Conservation (phyloP, 1,284 basidiomycete genomes). For the Somion occarium region DNA sequence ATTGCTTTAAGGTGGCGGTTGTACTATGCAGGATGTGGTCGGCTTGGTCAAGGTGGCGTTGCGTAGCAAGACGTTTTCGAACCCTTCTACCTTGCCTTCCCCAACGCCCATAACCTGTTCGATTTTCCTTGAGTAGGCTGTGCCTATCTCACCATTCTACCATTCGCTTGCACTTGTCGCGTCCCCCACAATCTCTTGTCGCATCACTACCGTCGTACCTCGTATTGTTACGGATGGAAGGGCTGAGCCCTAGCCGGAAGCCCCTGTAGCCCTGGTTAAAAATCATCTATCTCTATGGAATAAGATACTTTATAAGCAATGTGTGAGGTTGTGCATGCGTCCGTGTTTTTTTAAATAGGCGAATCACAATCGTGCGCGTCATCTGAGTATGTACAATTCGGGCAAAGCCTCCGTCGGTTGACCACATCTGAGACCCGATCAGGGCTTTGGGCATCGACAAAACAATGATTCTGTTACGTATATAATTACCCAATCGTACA, state of each 20-base stretch:
- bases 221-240: slow-evolving; percentile 16
- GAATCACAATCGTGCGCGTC: no score
- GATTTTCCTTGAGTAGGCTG: slow-evolving; percentile 12
- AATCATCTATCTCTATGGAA: background rate
- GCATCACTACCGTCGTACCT: slow-evolving; percentile 8
- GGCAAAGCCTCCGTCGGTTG: no score
- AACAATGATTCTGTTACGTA: no score
- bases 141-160: slow-evolving; percentile 6
- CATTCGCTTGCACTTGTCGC: background rate
- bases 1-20: slow-evolving; percentile 3
- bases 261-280: slow-evolving; percentile 3
- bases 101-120: slow-evolving; percentile 9
- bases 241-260: slow-evolving; percentile 21
- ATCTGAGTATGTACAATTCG: no score
- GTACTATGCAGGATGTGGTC: background rate
- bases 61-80: background rate
- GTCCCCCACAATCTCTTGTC: background rate
- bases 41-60: background rate
- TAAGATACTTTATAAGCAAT: no score
- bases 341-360: no score
- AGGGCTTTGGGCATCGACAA: no score
- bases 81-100: slow-evolving; percentile 2
- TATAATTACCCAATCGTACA: no score
- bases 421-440: no score
- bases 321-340: no score